These are phyloP conservation scores for Blastocystis sp. DNA, from an alignment of 352 stramenopile species.

Conservation along the genomic window DNA sequence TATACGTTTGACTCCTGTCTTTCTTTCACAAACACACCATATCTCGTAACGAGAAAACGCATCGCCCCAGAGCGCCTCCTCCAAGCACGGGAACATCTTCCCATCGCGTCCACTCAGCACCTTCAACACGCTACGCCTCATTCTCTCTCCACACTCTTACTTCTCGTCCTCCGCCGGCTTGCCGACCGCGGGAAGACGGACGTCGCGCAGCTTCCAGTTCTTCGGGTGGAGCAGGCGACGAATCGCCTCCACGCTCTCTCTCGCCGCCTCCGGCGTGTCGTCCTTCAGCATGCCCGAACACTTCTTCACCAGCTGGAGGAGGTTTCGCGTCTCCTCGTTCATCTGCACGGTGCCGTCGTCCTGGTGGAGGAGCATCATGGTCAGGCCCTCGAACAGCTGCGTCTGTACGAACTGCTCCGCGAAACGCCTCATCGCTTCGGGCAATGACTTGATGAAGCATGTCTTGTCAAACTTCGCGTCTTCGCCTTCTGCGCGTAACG, in stretches of 20 bases:
- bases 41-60: constrained; percentile 34
- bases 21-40: constrained; percentile 34
- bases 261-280: background rate
- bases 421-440: background rate
- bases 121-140: background rate
- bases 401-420: constrained; percentile 20
- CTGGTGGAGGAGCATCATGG: background rate
- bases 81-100: constrained; percentile 31
- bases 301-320: constrained; percentile 13
- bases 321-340: background rate
- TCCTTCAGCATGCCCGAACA: constrained; percentile 11
- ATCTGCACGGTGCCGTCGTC: background rate
- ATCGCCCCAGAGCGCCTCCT: constrained; percentile 2
- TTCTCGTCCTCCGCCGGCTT: background rate
- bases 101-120: background rate
- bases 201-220: constrained; percentile 32
- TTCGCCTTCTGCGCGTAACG: background rate
- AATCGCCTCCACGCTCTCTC: background rate
- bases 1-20: background rate
- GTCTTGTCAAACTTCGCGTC: background rate
- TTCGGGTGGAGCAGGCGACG: background rate
- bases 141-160: background rate
- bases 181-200: background rate
- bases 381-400: constrained; percentile 57
- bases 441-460: background rate